Percentiles rank a stretch among this genome's conserved stretches.
These are phyloP conservation scores for Tolypocladium guangdongense DNA, from an alignment of 2,329 filamentous ascomycete species.

Conservation along the genomic window DNA sequence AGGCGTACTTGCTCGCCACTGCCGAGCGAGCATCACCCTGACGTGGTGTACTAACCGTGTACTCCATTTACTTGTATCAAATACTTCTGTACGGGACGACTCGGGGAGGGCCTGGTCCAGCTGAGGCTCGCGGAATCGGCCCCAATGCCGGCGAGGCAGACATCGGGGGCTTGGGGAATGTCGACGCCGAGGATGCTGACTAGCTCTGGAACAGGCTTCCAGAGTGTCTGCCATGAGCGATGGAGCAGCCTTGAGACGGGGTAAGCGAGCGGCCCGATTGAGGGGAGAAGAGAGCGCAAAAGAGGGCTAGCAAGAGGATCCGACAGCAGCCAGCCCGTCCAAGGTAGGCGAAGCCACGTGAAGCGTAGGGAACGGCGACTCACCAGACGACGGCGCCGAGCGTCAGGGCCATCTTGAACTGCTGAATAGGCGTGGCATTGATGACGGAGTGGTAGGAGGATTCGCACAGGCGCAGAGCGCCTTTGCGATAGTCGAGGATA, in stretches of 20 bases:
- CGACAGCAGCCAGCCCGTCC: background rate
- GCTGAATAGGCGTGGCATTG: constrained; percentile 33
- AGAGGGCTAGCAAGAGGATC: background rate
- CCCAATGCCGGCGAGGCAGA: constrained; percentile 83
- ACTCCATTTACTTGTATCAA: constrained; percentile 89
- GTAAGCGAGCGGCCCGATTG: background rate
- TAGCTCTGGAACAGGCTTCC: constrained; percentile 82
- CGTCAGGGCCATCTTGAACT: constrained; percentile 45
- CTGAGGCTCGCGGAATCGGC: constrained; percentile 79
- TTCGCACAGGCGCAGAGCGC: constrained; percentile 17
- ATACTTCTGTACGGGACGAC: constrained; percentile 69
- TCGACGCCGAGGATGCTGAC: constrained; percentile 89
- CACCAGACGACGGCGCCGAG: constrained; percentile 44
- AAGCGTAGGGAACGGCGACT: constrained; percentile 12
- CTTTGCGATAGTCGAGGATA: constrained; percentile 20
- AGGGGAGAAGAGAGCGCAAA: constrained; percentile 1
- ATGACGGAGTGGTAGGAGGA: constrained; percentile 24
- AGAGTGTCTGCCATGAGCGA: constrained; percentile 77
- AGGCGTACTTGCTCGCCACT: background rate
- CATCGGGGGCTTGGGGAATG: constrained; percentile 78
- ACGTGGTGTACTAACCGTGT: constrained; percentile 51
- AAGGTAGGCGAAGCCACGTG: background rate
- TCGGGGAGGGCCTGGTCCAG: constrained; percentile 66
- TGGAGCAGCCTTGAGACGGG: constrained; percentile 56
- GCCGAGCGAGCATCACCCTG: too few species aligned